A percentile compares a stretch with the other conserved stretches of the same genome.
Evolutionary conservation across 768 basidiomycete species (phyloP).

Genomic region (Mycena pura): DNA sequence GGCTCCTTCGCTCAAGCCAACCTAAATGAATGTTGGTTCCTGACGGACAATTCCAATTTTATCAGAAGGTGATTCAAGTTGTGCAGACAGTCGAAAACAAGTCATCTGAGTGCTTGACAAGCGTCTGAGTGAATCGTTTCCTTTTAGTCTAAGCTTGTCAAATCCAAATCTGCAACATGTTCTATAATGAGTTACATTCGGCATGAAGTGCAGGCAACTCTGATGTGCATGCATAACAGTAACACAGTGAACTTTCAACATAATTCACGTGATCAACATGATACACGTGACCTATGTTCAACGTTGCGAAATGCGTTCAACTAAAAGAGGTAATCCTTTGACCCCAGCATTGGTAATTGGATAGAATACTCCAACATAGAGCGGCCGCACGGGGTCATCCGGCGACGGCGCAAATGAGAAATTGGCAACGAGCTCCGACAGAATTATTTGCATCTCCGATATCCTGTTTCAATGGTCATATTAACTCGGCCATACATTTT

Average conservation of each 20-base stretch:
- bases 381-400: slow-evolving; percentile 9
- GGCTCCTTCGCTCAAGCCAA: too few species aligned
- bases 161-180: too few species aligned
- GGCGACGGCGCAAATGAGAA: slow-evolving; percentile 11
- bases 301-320: slow-evolving; percentile 5
- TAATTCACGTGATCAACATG: background rate
- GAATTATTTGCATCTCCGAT: slow-evolving; percentile 17
- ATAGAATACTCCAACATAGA: slow-evolving; percentile 13
- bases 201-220: too few species aligned
- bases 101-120: too few species aligned
- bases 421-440: slow-evolving; percentile 12
- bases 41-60: too few species aligned
- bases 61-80: too few species aligned
- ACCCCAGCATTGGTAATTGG: slow-evolving; percentile 11
- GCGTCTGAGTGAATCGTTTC: too few species aligned
- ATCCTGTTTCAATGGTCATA: slow-evolving; percentile 1
- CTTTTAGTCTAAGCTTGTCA: too few species aligned
- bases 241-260: background rate
- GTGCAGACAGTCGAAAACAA: too few species aligned
- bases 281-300: background rate
- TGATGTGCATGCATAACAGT: too few species aligned
- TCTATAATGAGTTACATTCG: too few species aligned
- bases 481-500: background rate
- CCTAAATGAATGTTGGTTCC: too few species aligned
- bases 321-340: slow-evolving; percentile 17